Percentiles rank a stretch among this genome's conserved stretches.
Evolutionary conservation across 352 stramenopile species (phyloP).

Genomic region (Phytopythium delawarense): DNA sequence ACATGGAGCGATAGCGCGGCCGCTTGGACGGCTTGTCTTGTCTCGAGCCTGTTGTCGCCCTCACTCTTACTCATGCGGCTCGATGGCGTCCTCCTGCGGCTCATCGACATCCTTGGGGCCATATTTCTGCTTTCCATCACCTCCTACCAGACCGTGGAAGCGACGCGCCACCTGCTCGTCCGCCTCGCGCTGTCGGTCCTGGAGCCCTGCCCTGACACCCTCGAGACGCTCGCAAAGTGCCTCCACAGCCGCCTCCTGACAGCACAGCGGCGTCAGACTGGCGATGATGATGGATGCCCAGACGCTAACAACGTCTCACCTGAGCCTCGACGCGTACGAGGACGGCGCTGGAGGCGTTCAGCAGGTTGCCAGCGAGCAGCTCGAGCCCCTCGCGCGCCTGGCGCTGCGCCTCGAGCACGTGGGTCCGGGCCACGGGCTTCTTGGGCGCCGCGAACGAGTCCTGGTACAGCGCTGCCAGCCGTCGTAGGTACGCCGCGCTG

Average conservation of each 20-base stretch:
- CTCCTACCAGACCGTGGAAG: constrained; percentile 9
- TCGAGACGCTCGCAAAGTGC: constrained; percentile 11
- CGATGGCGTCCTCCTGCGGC: neutral
- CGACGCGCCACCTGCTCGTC: constrained; percentile 11
- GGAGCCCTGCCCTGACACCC: constrained; percentile 11
- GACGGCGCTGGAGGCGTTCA: constrained; percentile 41
- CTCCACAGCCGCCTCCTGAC: constrained; percentile 15
- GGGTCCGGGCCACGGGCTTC: constrained; percentile 29
- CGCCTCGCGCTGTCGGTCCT: constrained; percentile 12
- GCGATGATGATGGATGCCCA: too few species aligned
- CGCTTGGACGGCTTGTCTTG: neutral
- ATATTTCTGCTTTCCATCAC: neutral
- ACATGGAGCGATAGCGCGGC: constrained; percentile 4
- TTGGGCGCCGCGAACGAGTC: constrained; percentile 26
- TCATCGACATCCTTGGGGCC: neutral
- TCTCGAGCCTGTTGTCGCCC: neutral
- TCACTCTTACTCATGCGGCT: neutral
- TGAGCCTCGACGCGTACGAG: constrained; percentile 35
- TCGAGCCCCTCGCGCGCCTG: constrained; percentile 51
- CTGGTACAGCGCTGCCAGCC: constrained; percentile 47
- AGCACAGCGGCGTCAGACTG: neutral
- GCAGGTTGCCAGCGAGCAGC: constrained; percentile 52
- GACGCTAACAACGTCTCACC: constrained; percentile 8
- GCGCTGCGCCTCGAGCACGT: constrained; percentile 37
- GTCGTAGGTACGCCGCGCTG: constrained; percentile 49